These are phyloP conservation scores for Cicer pinnatifidum DNA, from an alignment of 306 rosid species.

Conservation along the genomic window DNA sequence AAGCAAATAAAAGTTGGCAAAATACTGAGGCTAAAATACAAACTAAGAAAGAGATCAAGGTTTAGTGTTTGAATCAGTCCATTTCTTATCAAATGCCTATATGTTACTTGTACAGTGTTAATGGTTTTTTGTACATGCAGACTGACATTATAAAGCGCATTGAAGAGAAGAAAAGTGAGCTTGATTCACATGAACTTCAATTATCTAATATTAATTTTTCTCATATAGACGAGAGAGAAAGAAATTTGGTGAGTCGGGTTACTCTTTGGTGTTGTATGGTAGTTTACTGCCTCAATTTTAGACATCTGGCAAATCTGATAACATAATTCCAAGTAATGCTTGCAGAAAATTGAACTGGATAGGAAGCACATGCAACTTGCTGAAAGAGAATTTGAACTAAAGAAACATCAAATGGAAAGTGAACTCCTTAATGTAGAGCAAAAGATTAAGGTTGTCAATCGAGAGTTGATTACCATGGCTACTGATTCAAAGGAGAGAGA, in stretches of 20 bases:
- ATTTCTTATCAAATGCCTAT: conserved; percentile 28
- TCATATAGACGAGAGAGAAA: conserved; percentile 81
- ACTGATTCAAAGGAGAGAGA: conserved; percentile 77
- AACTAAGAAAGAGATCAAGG: conserved; percentile 71
- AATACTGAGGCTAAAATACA: conserved; percentile 63
- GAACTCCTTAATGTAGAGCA: conserved; percentile 67
- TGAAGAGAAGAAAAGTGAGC: conserved; percentile 70
- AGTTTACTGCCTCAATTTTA: conserved; percentile 34
- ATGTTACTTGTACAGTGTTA: conserved; percentile 37
- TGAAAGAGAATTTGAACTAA: conserved; percentile 76
- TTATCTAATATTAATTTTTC: conserved; percentile 60
- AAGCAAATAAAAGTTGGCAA: conserved; percentile 72
- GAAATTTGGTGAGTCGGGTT: conserved; percentile 64
- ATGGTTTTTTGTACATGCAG: conserved; percentile 56
- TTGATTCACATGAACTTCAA: conserved; percentile 60
- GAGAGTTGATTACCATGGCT: conserved; percentile 69
- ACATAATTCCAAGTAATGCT: conserved; percentile 32
- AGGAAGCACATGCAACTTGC: conserved; percentile 71
- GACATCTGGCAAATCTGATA: conserved; percentile 19
- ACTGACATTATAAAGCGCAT: conserved; percentile 66
- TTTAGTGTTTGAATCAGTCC: conserved; percentile 48
- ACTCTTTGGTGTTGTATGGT: conserved; percentile 41
- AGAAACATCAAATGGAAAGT: conserved; percentile 61
- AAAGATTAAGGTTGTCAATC: conserved; percentile 61
- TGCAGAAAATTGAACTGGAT: conserved; percentile 73